Evolutionary conservation across 768 basidiomycete genomes (phyloP).

Genomic region (Serendipita sp.): DNA sequence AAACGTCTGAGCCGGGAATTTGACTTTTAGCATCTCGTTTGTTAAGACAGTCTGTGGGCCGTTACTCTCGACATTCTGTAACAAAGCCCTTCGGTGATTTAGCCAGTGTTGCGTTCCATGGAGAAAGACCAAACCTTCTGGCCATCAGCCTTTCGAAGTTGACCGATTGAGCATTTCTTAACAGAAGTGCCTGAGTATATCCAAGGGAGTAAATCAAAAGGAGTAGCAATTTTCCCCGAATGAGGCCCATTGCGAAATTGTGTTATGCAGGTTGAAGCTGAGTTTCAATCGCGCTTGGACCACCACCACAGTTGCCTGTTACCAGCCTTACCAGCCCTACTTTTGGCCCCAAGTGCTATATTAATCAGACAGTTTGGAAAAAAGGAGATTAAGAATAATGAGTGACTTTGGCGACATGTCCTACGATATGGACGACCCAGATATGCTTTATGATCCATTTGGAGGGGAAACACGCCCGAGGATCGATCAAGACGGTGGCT

Average conservation of each 20-base stretch:
- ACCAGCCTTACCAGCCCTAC: too few species aligned
- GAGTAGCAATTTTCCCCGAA: background rate
- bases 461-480: background rate
- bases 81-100: background rate
- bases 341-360: too few species aligned
- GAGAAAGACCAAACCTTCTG: background rate
- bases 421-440: background rate
- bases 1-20: constrained; percentile 35
- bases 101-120: background rate
- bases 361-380: too few species aligned
- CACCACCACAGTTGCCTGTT: too few species aligned
- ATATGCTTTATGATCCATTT: background rate
- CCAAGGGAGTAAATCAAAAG: background rate
- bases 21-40: background rate
- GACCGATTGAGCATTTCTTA: background rate
- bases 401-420: background rate
- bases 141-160: background rate
- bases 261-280: too few species aligned
- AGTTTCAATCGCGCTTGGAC: too few species aligned
- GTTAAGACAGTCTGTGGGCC: background rate
- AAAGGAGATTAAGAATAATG: background rate
- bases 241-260: too few species aligned
- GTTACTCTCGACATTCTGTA: background rate
- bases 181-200: background rate
- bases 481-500: background rate